Conservation (phyloP, 495 filamentous ascomycete genomes). For the Penicillium flavigenum region DNA sequence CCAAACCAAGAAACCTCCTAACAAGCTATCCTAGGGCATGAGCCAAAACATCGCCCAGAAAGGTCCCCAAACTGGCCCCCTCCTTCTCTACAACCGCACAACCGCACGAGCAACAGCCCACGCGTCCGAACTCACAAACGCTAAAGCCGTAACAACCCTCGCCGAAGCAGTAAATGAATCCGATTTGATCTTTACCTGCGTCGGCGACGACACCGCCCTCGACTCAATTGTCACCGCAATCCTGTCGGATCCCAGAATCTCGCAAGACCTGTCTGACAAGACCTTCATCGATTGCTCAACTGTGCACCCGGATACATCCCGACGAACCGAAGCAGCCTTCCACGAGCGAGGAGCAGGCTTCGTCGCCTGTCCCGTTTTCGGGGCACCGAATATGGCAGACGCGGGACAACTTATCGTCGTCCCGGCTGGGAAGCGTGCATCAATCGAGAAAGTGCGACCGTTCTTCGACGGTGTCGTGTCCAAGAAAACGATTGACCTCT, state of each 20-base stretch:
- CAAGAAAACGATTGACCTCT: constrained; percentile 61
- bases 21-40: constrained; percentile 65
- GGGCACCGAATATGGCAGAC: constrained; percentile 76
- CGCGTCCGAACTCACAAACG: constrained; percentile 57
- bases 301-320: constrained; percentile 79
- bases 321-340: constrained; percentile 56
- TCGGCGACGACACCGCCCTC: constrained; percentile 76
- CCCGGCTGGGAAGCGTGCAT: constrained; percentile 62
- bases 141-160: constrained; percentile 59
- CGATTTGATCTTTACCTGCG: constrained; percentile 81
- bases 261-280: constrained; percentile 38
- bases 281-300: constrained; percentile 81
- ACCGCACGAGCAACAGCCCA: constrained; percentile 56
- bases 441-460: constrained; percentile 64
- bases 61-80: constrained; percentile 63
- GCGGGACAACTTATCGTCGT: constrained; percentile 73
- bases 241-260: constrained; percentile 32
- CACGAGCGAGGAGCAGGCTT: constrained; percentile 63
- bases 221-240: constrained; percentile 53
- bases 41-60: constrained; percentile 77
- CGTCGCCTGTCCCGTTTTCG: constrained; percentile 80
- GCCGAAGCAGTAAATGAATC: constrained; percentile 63
- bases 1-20: constrained; percentile 17
- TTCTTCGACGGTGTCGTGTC: constrained; percentile 80
- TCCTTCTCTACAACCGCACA: constrained; percentile 82